Base-by-base conservation (phyloP, 2,329 filamentous ascomycete species). In the Pseudogymnoascus sp. region DNA sequence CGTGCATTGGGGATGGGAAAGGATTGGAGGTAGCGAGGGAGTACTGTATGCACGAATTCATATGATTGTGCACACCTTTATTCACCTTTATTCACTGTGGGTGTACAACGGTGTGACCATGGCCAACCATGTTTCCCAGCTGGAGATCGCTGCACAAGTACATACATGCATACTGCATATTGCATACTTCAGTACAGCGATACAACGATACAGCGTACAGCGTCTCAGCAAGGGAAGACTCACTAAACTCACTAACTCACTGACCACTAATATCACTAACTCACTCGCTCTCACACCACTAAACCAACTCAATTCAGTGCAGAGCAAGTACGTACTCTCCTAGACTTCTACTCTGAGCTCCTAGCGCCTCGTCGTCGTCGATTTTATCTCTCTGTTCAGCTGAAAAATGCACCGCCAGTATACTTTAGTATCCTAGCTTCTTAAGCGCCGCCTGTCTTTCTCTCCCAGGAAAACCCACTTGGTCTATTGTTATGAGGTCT, bases 381-480 rank as follows among this genome's bases (percentile, higher is more conserved):
- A 35, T 55, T 55, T 19, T 28, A 19, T 33, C 25, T 55, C 49
- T 11, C 28, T 35, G 28, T 7, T 55, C 49, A 55, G 49, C 49
- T 55, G 49, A 33, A 55, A 55, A 52, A 55, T 25, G 6, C 41
- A 8, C 41, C 41, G 12, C 16, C 14, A 38, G 8, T 16, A 16
- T 33, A 11, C 25, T 38, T 12, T n/a, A 14, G 5, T 28, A 36
- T 36, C 11, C 39, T 52, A 16, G 45, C 25, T 52, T 52, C 23
- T 55, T 55, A 55, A 55, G 49, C 49, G 49, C 49, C 49, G 49
- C 8, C 49, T 35, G 16, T 55, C 49, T 55, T 22, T 55, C 49
- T 55, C 5, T 19, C 49, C 16, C 49, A 55, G 8, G n/a, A n/a
- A 42, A 55, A 33, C 49, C 49, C 49, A 55, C 49, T 55, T 55